phyloP scores from a whole-genome alignment of 225 moss, liverwort and hornwort species.

The Rhytidiadelphus loreus region DNA sequence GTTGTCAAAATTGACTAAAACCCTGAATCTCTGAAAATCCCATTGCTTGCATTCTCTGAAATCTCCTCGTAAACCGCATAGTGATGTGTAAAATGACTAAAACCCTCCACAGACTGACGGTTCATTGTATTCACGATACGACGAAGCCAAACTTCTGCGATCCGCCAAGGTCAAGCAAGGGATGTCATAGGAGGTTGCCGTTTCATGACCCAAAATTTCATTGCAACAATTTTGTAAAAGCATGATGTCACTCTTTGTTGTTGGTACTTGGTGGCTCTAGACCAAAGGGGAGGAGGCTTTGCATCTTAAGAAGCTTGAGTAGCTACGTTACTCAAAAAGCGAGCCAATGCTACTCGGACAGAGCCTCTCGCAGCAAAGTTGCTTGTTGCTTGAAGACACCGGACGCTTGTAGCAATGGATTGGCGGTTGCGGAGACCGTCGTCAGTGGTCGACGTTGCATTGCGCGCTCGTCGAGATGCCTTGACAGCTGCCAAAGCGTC shows the following conservation, averaged over 20 bases:
- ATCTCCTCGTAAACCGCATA: background rate
- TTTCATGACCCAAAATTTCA: background rate
- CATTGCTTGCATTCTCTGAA: background rate
- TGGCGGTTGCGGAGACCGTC: conserved; percentile 9
- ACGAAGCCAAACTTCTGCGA: background rate
- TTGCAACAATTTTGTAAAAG: background rate
- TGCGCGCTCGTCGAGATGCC: background rate
- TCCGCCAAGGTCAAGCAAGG: background rate
- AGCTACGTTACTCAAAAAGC: background rate
- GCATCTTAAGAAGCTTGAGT: background rate
- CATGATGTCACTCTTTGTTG: background rate
- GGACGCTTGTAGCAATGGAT: background rate
- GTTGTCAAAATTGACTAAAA: background rate
- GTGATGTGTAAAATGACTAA: background rate
- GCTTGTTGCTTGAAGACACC: background rate
- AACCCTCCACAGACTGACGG: background rate
- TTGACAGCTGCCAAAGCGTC: background rate
- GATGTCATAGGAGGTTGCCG: background rate
- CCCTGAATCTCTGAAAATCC: no score
- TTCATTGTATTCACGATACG: background rate
- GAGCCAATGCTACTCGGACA: background rate
- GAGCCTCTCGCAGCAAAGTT: background rate
- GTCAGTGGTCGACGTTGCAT: background rate
- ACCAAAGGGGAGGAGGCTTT: background rate
- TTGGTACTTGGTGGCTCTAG: background rate